A percentile compares a stretch with the other conserved stretches of the same genome.
Evolutionary conservation across 495 filamentous ascomycete species (phyloP).

Genomic region (Penicillium coprophilum): DNA sequence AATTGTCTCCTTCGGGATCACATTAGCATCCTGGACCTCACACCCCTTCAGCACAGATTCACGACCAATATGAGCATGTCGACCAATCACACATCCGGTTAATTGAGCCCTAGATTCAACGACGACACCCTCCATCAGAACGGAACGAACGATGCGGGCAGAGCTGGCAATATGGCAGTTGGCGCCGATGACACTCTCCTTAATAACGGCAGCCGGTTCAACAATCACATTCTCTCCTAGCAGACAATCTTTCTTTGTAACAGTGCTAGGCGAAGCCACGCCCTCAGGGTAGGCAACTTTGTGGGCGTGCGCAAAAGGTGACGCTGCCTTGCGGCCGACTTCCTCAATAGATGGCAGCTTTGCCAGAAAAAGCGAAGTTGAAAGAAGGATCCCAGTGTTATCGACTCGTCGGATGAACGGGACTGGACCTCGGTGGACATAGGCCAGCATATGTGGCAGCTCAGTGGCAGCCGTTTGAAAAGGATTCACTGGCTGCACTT

Average conservation of each 20-base stretch:
- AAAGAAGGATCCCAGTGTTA: conserved; percentile 73
- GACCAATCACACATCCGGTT: conserved; percentile 79
- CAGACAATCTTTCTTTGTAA: conserved; percentile 72
- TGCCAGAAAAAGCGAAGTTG: conserved; percentile 80
- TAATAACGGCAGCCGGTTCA: conserved; percentile 75
- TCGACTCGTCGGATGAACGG: conserved; percentile 84
- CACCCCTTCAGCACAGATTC: conserved; percentile 76
- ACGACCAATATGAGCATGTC: conserved; percentile 69
- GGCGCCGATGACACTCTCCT: conserved; percentile 81
- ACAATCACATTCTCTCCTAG: conserved; percentile 84
- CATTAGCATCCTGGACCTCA: conserved; percentile 80
- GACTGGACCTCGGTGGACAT: conserved; percentile 57
- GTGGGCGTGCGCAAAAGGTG: conserved; percentile 67
- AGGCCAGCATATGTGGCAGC: conserved; percentile 71
- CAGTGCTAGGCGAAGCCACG: conserved; percentile 69
- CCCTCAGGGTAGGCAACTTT: conserved; percentile 80
- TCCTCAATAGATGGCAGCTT: conserved; percentile 70
- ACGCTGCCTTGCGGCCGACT: conserved; percentile 52
- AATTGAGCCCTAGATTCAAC: conserved; percentile 74
- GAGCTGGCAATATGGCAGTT: conserved; percentile 78
- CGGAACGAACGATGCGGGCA: conserved; percentile 71
- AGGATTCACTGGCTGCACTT: conserved; percentile 32
- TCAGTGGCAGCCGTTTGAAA: conserved; percentile 17
- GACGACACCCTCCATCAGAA: conserved; percentile 86
- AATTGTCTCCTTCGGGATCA: conserved; percentile 77